Base-by-base conservation (phyloP, 164 flowering plant genomes). In the Stephania yunnanensis region DNA sequence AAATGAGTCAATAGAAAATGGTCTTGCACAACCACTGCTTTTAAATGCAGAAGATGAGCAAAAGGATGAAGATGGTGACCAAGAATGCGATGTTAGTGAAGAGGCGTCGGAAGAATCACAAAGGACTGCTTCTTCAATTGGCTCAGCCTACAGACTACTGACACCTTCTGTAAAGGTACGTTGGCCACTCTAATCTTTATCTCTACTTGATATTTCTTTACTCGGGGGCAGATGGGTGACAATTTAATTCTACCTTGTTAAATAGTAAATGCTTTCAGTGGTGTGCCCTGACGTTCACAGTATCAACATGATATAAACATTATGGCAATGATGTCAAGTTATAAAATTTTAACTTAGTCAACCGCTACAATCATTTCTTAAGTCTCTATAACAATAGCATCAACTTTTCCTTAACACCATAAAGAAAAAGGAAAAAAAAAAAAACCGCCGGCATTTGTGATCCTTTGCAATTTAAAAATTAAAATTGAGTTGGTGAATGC, bases 81-180 rank as follows among this genome's bases (percentile, higher is more conserved):
- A 81, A 71, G 91, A 90, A 36, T 71, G 53, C 72, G 90, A 90
- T 73, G 87, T 71, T 53, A 84, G 78, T 77, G 92, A 92, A 71
- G 91, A 84, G 79, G 79, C 82, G 79, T 52, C 85, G n/a, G 84
- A 82, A 52, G 84, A 79, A 46, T 77, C 72, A 65, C 90, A 66
- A 36, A 83, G 78, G 58, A 88, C 93, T 42, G 94, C 83, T 72
- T 81, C 86, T 78, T 89, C 93, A 55, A 80, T 92, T 78, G 77
- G 69, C 11, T 74, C 87, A 64, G 97, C 94, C 68, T 92, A 88
- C 71, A 84, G 86, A 52, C 80, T 92, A 75, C 88, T 92, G 4
- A 90, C 97, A 9, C 97, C 92, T 55, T 86, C 88, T 36, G 77
- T 87, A 20, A 87, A 87, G 89, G 90, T 86, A 5, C 45, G 74